Conservation (phyloP, 805 yeast genomes). For the Ogataea saltuana region DNA sequence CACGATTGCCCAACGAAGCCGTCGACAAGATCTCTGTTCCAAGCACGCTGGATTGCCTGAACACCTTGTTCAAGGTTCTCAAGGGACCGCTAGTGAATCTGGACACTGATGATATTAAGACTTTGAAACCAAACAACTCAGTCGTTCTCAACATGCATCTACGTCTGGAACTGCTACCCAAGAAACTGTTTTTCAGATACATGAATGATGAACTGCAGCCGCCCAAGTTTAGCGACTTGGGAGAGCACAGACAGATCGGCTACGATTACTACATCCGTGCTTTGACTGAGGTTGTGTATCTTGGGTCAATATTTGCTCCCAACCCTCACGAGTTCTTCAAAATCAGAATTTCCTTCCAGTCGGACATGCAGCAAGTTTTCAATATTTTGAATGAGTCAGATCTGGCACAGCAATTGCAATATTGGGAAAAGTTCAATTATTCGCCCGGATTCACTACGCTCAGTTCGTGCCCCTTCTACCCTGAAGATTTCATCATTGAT, state of each 20-base stretch:
- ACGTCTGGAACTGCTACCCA: conserved; percentile 52
- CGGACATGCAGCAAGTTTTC: conserved; percentile 27
- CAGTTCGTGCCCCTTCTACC: conserved; percentile 50
- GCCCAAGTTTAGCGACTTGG: conserved; percentile 31
- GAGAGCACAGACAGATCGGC: conserved; percentile 21
- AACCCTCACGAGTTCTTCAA: conserved; percentile 26
- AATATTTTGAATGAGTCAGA: conserved; percentile 30
- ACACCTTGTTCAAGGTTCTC: conserved; percentile 61
- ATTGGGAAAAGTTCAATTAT: conserved; percentile 29
- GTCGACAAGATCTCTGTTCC: conserved; percentile 40
- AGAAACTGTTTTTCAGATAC: conserved; percentile 48
- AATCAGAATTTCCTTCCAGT: conserved; percentile 14
- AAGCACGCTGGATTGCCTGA: conserved; percentile 55
- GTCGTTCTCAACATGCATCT: conserved; percentile 56
- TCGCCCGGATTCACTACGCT: conserved; percentile 39
- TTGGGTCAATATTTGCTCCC: conserved; percentile 36
- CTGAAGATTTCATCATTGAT: conserved; percentile 47
- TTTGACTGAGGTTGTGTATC: conserved; percentile 51
- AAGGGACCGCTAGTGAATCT: conserved; percentile 61
- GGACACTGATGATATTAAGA: conserved; percentile 48
- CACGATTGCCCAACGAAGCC: conserved; percentile 17
- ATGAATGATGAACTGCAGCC: conserved; percentile 34
- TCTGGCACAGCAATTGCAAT: conserved; percentile 19
- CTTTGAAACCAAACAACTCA: conserved; percentile 51
- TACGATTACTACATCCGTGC: conserved; percentile 57